Evolutionary conservation across 2,329 filamentous ascomycete species (phyloP).

Genomic region (Cladosporium sp.): DNA sequence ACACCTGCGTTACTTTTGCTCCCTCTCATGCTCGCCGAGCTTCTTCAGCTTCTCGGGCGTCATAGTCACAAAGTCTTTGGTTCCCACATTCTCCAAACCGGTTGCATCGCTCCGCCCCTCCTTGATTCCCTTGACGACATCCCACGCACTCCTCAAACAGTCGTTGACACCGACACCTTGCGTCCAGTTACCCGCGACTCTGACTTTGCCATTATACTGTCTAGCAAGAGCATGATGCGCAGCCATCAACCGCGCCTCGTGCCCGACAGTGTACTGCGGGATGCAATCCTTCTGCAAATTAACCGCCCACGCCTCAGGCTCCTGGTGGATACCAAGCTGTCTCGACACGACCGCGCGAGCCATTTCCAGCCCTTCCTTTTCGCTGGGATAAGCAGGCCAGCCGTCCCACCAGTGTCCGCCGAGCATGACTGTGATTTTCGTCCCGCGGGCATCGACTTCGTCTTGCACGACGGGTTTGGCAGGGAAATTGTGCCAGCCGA

Average conservation of each 20-base stretch:
- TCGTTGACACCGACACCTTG: conserved; percentile 48
- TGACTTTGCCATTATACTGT: conserved; percentile 59
- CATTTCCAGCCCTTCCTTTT: conserved; percentile 64
- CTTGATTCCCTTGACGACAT: conserved; percentile 45
- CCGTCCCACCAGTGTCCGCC: conserved; percentile 88
- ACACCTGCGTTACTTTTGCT: no score
- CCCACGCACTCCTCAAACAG: conserved; percentile 52
- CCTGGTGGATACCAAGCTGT: conserved; percentile 67
- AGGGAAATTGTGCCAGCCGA: conserved; percentile 32
- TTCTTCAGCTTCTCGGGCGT: background rate
- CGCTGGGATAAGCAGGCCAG: conserved; percentile 57
- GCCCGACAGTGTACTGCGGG: conserved; percentile 83
- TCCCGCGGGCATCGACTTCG: conserved; percentile 50
- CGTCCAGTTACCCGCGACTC: conserved; percentile 53
- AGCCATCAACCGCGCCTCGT: conserved; percentile 57
- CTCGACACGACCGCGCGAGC: conserved; percentile 66
- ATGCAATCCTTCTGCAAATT: conserved; percentile 69
- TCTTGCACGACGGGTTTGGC: conserved; percentile 29
- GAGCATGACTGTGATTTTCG: conserved; percentile 90
- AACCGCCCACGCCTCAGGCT: conserved; percentile 59
- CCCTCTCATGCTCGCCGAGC: no score
- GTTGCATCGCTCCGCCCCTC: conserved; percentile 29
- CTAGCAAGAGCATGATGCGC: conserved; percentile 53
- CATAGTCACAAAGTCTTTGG: conserved; percentile 7
- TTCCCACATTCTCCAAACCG: conserved; percentile 30